Conservation (phyloP, 2,329 filamentous ascomycete species). For the Fusarium sp. region DNA sequence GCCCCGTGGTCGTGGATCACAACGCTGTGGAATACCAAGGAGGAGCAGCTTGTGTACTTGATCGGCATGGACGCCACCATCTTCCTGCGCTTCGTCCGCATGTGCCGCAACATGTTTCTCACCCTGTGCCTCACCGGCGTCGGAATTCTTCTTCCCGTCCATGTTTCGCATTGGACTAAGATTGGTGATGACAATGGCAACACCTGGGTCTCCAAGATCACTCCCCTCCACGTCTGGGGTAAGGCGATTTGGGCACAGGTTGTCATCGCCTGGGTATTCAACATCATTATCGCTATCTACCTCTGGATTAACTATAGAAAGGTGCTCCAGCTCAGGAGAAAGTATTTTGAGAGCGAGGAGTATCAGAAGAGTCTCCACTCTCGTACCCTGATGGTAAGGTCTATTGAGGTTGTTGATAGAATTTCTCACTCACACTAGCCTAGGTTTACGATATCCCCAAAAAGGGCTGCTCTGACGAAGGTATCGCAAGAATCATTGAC, state of each 20-base stretch:
- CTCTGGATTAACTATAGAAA: conserved; percentile 92
- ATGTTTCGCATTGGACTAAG: conserved; percentile 64
- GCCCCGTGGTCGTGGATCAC: conserved; percentile 89
- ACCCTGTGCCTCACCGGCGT: conserved; percentile 79
- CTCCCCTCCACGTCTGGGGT: conserved; percentile 67
- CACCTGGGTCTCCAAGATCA: conserved; percentile 70
- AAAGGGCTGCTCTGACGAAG: conserved; percentile 83
- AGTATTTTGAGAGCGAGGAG: conserved; percentile 87
- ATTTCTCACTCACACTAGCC: conserved; percentile 18
- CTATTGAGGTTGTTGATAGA: neutral
- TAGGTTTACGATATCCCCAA: conserved; percentile 88
- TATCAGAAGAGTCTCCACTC: conserved; percentile 91
- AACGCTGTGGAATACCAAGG: conserved; percentile 82
- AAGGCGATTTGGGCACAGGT: conserved; percentile 70
- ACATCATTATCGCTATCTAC: conserved; percentile 81
- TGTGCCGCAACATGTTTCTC: conserved; percentile 93
- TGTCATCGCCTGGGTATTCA: conserved; percentile 73
- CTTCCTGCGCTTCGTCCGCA: conserved; percentile 88
- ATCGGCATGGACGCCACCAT: conserved; percentile 92
- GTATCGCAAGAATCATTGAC: conserved; percentile 86
- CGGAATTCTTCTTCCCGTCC: conserved; percentile 83
- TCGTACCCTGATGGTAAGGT: conserved; percentile 71
- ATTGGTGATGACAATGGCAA: conserved; percentile 33
- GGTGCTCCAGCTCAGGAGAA: conserved; percentile 76
- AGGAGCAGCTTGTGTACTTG: conserved; percentile 81